phyloP scores from a whole-genome alignment of 345 rosid genomes.

The Brassica incana region DNA sequence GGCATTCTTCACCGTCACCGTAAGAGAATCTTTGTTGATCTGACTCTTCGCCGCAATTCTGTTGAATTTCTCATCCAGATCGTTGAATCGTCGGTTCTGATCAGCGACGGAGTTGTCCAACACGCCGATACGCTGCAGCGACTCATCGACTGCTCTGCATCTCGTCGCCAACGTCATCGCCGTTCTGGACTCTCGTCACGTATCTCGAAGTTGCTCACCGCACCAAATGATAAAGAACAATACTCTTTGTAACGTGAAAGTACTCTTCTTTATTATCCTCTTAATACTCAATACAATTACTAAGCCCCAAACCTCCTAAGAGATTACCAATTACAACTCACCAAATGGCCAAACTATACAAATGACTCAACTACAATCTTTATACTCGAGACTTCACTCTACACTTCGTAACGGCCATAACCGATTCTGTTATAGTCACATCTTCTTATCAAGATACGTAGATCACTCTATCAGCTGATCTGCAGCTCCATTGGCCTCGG shows the following conservation, averaged over 20 bases:
- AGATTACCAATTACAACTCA: too few relatives aligned
- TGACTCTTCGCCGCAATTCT: not conserved
- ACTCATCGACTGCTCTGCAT: not conserved
- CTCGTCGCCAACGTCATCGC: not conserved
- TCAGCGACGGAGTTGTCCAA: not conserved
- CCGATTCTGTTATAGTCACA: too few relatives aligned
- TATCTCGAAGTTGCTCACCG: not conserved
- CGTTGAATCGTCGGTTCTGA: not conserved
- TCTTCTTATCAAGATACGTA: too few relatives aligned
- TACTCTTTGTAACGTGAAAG: not conserved
- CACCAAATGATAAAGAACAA: not conserved
- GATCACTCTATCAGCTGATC: too few relatives aligned
- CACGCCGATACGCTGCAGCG: not conserved
- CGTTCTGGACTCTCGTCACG: not conserved
- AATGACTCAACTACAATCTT: too few relatives aligned
- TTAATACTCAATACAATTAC: too few relatives aligned
- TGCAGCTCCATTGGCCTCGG: too few relatives aligned
- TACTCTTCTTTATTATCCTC: too few relatives aligned
- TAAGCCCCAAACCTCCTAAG: too few relatives aligned
- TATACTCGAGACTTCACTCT: too few relatives aligned
- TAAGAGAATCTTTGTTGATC: not conserved
- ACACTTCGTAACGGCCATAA: too few relatives aligned
- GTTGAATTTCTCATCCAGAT: not conserved
- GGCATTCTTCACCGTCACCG: not conserved
- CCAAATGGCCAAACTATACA: too few relatives aligned